These are phyloP conservation scores for Raphanus sativus DNA, from an alignment of 345 rosid species.

Conservation along the genomic window DNA sequence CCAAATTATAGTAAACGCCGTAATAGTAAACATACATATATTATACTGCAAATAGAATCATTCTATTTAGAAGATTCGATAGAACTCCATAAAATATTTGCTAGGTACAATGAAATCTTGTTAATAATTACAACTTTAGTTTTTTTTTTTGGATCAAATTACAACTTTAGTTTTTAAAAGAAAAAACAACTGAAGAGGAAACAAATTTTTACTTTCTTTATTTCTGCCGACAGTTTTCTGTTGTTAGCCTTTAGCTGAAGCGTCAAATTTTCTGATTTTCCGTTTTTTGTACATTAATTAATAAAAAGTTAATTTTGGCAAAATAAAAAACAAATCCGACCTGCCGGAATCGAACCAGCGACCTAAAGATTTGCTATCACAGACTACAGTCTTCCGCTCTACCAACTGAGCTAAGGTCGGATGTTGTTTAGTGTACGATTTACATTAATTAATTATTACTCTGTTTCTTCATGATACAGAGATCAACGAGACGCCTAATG, in stretches of 20 bases:
- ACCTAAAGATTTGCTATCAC: slow-evolving; percentile 37
- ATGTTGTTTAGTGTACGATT: accelerated
- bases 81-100: too few relatives aligned
- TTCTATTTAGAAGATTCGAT: too few relatives aligned
- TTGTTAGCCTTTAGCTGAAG: background rate
- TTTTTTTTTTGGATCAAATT: too few relatives aligned
- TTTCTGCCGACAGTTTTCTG: slow-evolving; percentile 6
- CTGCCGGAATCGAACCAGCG: slow-evolving; percentile 45
- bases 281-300: background rate
- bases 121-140: too few relatives aligned
- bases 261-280: background rate
- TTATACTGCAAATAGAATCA: too few relatives aligned
- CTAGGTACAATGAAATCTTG: too few relatives aligned
- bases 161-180: too few relatives aligned
- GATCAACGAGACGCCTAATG: slow-evolving; percentile 63
- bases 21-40: background rate
- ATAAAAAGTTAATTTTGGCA: background rate
- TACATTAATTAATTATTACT: background rate
- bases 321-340: slow-evolving; percentile 24
- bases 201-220: background rate
- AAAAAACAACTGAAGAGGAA: too few relatives aligned
- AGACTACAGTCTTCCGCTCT: slow-evolving; percentile 99
- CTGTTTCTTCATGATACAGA: slow-evolving; percentile 46
- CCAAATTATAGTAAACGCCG: background rate
- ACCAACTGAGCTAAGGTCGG: slow-evolving; percentile 99